Conservation (phyloP, 306 rosid species). For the Styphnolobium japonicum region DNA sequence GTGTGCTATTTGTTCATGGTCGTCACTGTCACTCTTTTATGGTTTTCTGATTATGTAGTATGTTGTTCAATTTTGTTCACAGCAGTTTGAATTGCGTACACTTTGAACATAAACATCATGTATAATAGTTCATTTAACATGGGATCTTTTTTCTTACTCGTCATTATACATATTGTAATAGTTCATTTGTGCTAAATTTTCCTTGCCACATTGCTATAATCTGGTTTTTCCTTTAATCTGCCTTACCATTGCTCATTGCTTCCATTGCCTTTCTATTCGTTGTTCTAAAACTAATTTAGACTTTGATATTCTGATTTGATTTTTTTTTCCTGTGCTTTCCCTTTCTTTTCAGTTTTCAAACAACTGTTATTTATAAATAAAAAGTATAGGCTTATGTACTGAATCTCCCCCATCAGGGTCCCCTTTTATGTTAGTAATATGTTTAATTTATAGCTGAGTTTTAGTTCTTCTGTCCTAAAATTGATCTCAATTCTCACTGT, state of each 20-base stretch:
- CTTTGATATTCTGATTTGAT: not conserved
- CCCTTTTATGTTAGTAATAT: not conserved
- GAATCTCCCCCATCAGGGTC: not conserved
- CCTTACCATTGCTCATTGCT: not conserved
- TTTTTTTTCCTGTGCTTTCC: not conserved
- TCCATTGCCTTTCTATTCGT: not conserved
- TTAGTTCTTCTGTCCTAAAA: not conserved
- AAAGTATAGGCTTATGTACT: not conserved
- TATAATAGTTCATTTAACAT: not conserved
- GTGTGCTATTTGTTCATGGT: not conserved
- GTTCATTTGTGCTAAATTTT: not conserved
- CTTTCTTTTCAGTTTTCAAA: not conserved
- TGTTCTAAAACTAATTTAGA: not conserved
- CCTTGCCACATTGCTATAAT: not conserved
- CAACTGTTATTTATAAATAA: not conserved
- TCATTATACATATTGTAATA: not conserved
- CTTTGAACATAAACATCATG: not conserved
- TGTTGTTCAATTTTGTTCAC: not conserved
- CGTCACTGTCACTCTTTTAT: not conserved
- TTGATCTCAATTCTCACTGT: not conserved
- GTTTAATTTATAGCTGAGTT: not conserved
- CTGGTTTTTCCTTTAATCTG: not conserved
- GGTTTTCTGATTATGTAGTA: not conserved
- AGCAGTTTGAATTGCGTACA: not conserved
- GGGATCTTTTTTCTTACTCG: conserved; percentile 1